These are phyloP conservation scores for Juglanconis oblonga DNA, from an alignment of 2,329 filamentous ascomycete genomes.

Conservation along the genomic window DNA sequence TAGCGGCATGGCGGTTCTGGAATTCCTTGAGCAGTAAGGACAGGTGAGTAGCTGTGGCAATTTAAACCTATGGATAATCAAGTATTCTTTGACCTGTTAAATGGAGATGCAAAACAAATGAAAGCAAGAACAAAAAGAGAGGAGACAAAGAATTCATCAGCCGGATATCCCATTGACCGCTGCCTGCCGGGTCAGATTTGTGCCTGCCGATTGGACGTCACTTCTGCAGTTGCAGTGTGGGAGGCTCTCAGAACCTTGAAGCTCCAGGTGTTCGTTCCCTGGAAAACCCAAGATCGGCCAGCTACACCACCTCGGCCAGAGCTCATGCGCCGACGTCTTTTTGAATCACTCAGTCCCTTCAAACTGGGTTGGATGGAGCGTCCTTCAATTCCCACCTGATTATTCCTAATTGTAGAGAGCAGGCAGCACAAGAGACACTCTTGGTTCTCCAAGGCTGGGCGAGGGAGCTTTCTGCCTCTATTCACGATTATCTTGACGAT, in stretches of 20 bases:
- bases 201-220: constrained; percentile 15
- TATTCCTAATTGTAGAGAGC: background rate
- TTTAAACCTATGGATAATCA: too few species aligned
- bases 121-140: too few species aligned
- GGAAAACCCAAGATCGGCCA: background rate
- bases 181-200: background rate
- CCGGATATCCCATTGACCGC: background rate
- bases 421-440: background rate
- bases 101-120: too few species aligned
- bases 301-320: constrained; percentile 4
- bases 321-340: background rate
- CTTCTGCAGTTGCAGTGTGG: background rate
- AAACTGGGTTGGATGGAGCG: background rate
- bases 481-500: background rate
- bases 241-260: background rate
- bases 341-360: background rate
- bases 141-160: too few species aligned
- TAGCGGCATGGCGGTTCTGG: too few species aligned
- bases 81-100: too few species aligned
- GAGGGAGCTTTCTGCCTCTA: background rate
- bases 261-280: constrained; percentile 17
- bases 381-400: background rate
- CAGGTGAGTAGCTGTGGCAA: too few species aligned
- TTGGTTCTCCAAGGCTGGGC: background rate
- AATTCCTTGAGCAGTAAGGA: too few species aligned